Conservation (phyloP, 768 basidiomycete genomes). For the Tephrocybe sp. region DNA sequence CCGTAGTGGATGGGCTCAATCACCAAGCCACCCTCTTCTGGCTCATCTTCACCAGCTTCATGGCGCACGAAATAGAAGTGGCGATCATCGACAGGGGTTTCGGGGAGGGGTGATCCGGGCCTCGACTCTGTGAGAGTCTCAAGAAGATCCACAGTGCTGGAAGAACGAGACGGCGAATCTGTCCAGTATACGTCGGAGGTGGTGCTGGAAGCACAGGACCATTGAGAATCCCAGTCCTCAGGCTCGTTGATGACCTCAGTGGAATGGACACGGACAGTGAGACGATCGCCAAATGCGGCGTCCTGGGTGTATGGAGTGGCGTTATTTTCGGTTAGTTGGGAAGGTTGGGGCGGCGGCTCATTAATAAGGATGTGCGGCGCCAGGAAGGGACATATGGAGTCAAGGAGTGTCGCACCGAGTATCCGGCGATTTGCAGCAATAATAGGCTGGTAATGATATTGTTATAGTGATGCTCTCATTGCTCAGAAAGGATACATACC, state of each 20-base stretch:
- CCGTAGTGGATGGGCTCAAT: not conserved
- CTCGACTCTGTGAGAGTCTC: conserved; percentile 17
- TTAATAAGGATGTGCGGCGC: conserved; percentile 48
- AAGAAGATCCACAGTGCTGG: conserved; percentile 12
- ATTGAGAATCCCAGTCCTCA: conserved; percentile 6
- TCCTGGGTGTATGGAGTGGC: conserved; percentile 36
- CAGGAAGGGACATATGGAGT: conserved; percentile 41
- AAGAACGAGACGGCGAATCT: conserved; percentile 3
- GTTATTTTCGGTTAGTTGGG: conserved; percentile 37
- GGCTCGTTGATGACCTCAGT: conserved; percentile 26
- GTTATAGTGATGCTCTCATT: not conserved
- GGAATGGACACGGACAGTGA: conserved; percentile 27
- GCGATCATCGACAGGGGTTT: conserved; percentile 24
- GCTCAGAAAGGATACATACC: conserved; percentile 27
- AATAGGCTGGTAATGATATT: conserved; percentile 24
- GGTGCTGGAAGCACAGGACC: not conserved
- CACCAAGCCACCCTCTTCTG: conserved; percentile 2
- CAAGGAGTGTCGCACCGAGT: conserved; percentile 38
- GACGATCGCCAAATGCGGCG: conserved; percentile 31
- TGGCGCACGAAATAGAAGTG: conserved; percentile 9
- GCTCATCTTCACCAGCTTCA: conserved; percentile 13
- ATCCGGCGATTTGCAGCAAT: conserved; percentile 20
- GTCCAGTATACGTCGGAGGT: not conserved
- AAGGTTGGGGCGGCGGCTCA: conserved; percentile 37
- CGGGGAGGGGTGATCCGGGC: conserved; percentile 20